A percentile compares a stretch with the other conserved stretches of the same genome.
Evolutionary conservation across 371 early-diverging fungal species (phyloP).

Genomic region (Nematocida sp.): DNA sequence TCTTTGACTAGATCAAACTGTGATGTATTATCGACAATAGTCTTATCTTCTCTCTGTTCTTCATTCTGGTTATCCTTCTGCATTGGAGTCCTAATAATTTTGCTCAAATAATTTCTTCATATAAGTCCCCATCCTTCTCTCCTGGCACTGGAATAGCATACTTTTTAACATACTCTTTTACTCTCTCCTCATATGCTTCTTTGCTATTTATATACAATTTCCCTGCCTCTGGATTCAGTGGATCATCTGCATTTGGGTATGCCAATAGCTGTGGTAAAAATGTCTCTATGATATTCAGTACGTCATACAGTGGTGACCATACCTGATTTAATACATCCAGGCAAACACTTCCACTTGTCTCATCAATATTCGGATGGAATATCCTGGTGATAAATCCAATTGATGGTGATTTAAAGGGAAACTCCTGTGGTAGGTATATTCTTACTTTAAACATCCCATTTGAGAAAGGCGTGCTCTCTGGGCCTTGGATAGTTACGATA

Average conservation of each 20-base stretch:
- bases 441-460: conserved; percentile 90
- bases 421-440: conserved; percentile 92
- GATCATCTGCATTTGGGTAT: conserved; percentile 96
- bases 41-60: too few species aligned
- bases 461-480: conserved; percentile 73
- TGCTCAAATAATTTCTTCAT: conserved; percentile 45
- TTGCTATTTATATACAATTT: conserved; percentile 86
- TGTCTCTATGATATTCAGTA: conserved; percentile 93
- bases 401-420: conserved; percentile 95
- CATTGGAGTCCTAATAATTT: conserved; percentile 7
- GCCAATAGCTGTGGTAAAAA: conserved; percentile 90
- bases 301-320: conserved; percentile 83
- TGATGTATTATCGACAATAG: too few species aligned
- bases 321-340: conserved; percentile 98
- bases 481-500: conserved; percentile 53
- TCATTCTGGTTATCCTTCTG: too few species aligned
- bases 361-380: conserved; percentile 98
- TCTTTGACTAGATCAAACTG: too few species aligned
- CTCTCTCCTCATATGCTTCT: conserved; percentile 70
- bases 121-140: conserved; percentile 23
- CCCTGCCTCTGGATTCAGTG: conserved; percentile 97
- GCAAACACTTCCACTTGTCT: conserved; percentile 93
- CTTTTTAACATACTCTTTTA: conserved; percentile 52
- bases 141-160: conserved; percentile 50
- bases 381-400: conserved; percentile 97